Evolutionary conservation across 176 grass and related monocot genomes (phyloP), one percentile per base, ranked within the genome.

Genomic region (Leersia perrieri): DNA sequence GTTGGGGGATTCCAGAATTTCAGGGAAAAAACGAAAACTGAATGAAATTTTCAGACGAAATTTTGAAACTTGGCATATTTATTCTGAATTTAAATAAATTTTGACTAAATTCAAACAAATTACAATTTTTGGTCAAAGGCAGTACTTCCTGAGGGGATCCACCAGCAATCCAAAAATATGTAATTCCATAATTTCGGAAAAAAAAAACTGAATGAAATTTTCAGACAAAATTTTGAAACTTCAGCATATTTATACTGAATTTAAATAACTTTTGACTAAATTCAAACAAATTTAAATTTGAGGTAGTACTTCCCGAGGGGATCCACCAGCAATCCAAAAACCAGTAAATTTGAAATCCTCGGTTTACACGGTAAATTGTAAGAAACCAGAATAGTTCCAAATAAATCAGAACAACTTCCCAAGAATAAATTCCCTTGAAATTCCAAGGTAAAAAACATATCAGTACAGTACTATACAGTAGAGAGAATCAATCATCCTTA

Each of bases 401-500:
- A 9, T 53, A 7, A 53, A 22, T 1, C 16, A n/a, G 20, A 53
- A 20, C 49, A 14, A 9, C 22, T 22, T 15, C 20, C 45, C 45
- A 51, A n/a, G n/a, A n/a, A n/a, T n/a, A 1, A 53, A 53, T n/a
- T 22, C 6, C 13, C 20, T 22, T 53, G 49, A 53, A 53, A 22
- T 53, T 14, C 15, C 41, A 3, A 44, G 41, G 41, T n/a, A 16
- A 9, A 1, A 53, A n/a, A 53, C 49, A 5, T n/a, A n/a, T n/a
- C 16, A 51, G 11, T 14, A 10, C n/a, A n/a, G n/a, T n/a, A n/a
- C n/a, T n/a, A n/a, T 49, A 49, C 45, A 49, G 15, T 44, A 51
- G 16, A 53, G 3, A 32, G 73, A 30, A 26, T 11, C 33, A 27
- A 38, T 73, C 14, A 12, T 18, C 62, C 90, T 84, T 90, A 97